Base-by-base conservation (phyloP, 768 basidiomycete species). In the Boletus vinaceobasis region DNA sequence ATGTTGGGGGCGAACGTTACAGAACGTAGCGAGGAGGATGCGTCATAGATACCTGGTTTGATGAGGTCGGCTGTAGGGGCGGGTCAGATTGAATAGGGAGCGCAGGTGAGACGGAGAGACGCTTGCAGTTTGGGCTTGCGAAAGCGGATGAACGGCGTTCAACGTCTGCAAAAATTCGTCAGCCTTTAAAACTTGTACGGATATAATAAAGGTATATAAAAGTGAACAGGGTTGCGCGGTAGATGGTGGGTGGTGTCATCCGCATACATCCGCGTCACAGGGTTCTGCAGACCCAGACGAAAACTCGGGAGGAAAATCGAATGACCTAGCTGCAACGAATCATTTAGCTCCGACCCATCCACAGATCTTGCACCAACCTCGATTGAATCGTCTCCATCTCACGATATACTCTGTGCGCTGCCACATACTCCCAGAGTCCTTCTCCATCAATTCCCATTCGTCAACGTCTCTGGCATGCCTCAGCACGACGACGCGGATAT, bases 1-100 rank as follows among this genome's bases (percentile, higher is more conserved):
- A 84, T 74, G 57, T 84, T 84, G 37, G 83, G 83, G 1, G 84
- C 84, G 46, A 87, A 87, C 0, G 81, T 83, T 29, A 86, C 80
- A 5, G 75, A 72, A 1, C 77, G 74, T n/a, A 77, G 72, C 0
- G 77, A 72, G 0, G 73, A 65, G 2, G 76, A 63, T 7, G 67
- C 62, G 27, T 81, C 81, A 46, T 85, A 84, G 53, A 75, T 76
- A 15, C 82, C 83, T 5, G 83, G 70, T 59, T 80, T 84, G 50
- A 79, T 77, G 29, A 75, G 74, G 35, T 54, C 59, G 54, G 65
- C 65, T 71, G 66, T 31, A 70, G 54, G 19, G 29, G n/a, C n/a
- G n/a, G n/a, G 10, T 21, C 11, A 29, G 37, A 10, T 4, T 23
- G 19, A 19, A n/a, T 0, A 17, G 13, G n/a, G 32, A 26, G 19